Percentiles rank a stretch among this genome's conserved stretches.
phyloP scores from a whole-genome alignment of 2,329 filamentous ascomycete genomes.

The Paecilomyces formosus region DNA sequence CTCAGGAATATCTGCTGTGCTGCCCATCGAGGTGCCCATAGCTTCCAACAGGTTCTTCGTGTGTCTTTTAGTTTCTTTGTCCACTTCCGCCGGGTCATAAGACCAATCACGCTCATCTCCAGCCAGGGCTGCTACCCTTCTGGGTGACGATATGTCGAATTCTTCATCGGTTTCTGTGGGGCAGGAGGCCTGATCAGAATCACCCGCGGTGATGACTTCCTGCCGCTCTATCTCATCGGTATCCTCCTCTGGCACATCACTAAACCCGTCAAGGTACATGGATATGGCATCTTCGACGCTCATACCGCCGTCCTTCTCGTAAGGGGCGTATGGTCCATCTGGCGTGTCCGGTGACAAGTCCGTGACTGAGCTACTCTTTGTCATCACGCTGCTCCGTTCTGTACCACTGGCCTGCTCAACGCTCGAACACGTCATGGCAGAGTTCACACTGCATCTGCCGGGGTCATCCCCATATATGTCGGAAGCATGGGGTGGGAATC shows the following conservation, averaged over 20 bases:
- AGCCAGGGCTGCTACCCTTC: background rate
- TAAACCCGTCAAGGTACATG: conserved; percentile 54
- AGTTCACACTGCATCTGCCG: conserved; percentile 52
- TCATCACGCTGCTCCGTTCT: conserved; percentile 73
- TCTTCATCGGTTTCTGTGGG: background rate
- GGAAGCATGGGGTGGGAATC: conserved; percentile 23
- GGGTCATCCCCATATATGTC: conserved; percentile 23
- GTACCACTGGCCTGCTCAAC: conserved; percentile 55
- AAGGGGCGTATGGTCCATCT: conserved; percentile 61
- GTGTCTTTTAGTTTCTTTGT: background rate
- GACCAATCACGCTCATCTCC: background rate
- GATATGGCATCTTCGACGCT: conserved; percentile 55
- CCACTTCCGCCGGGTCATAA: background rate
- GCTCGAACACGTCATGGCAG: conserved; percentile 55
- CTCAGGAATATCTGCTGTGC: conserved; percentile 4
- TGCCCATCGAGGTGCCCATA: background rate
- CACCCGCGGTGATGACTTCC: background rate
- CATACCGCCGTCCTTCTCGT: conserved; percentile 44
- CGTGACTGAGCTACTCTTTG: conserved; percentile 68
- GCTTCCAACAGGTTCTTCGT: background rate
- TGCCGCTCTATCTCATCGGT: background rate
- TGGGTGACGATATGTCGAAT: background rate
- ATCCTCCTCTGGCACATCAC: conserved; percentile 34
- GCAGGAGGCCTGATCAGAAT: background rate
- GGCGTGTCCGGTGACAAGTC: conserved; percentile 54